Evolutionary conservation across 805 yeast species (phyloP).

Genomic region (Candida methanosorbosa): DNA sequence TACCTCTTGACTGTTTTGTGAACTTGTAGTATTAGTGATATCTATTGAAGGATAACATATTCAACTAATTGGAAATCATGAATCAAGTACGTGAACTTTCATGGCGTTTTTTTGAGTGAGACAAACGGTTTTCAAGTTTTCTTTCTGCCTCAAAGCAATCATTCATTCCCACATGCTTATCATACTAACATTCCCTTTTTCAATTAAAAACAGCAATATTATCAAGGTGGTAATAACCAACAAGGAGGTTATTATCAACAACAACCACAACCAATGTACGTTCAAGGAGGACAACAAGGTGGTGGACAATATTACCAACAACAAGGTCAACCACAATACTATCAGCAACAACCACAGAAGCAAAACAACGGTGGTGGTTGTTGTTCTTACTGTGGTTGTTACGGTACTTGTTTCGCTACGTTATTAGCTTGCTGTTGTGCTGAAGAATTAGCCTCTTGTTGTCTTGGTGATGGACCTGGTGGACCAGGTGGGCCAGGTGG

Average conservation of each 20-base stretch:
- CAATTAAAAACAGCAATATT: not conserved
- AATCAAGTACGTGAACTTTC: too few species aligned
- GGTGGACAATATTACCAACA: conserved; percentile 10
- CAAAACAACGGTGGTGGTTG: conserved; percentile 9
- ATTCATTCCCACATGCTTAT: too few species aligned
- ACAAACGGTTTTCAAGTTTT: too few species aligned
- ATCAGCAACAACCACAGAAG: conserved; percentile 14
- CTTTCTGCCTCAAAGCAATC: too few species aligned
- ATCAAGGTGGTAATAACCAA: conserved; percentile 2
- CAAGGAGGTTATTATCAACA: conserved; percentile 14
- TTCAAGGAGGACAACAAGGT: conserved; percentile 9
- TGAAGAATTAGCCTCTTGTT: conserved; percentile 1
- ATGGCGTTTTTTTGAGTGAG: too few species aligned
- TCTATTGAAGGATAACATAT: too few species aligned
- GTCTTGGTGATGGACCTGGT: not conserved
- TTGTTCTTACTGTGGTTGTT: conserved; percentile 10
- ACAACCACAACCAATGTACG: conserved; percentile 12
- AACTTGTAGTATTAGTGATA: too few species aligned
- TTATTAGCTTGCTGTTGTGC: not conserved
- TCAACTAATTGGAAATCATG: too few species aligned
- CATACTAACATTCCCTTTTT: too few species aligned
- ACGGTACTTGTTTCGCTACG: conserved; percentile 4
- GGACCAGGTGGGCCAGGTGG: not conserved
- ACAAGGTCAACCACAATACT: conserved; percentile 16
- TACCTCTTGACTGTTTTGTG: too few species aligned